These are phyloP conservation scores for Trichoderma asperellum DNA, from an alignment of 2,329 filamentous ascomycete genomes.

Conservation along the genomic window DNA sequence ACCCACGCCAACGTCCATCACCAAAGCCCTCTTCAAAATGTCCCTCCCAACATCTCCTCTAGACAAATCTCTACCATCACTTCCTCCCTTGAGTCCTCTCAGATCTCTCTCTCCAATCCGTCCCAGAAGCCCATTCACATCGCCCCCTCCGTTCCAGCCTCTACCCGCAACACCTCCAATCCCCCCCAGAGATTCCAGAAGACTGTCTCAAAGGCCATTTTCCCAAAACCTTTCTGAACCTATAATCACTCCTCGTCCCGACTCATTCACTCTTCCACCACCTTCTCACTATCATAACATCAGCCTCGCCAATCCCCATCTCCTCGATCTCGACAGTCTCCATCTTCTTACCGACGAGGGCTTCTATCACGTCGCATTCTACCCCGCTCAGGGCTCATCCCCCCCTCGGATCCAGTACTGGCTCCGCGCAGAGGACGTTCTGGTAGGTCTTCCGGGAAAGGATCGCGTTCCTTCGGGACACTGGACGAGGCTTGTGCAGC, in stretches of 20 bases:
- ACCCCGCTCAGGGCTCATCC: not conserved
- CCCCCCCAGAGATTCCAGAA: not conserved
- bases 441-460: constrained; percentile 25
- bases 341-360: not conserved
- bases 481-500: constrained; percentile 29
- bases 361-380: not conserved
- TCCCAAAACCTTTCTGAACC: not conserved
- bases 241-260: not conserved
- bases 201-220: not conserved
- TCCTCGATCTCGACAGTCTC: not conserved
- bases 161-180: not conserved
- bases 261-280: constrained; percentile 21
- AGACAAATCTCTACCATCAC: not conserved
- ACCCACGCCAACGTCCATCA: not conserved
- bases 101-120: not conserved
- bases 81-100: not conserved
- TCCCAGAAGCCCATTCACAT: not conserved
- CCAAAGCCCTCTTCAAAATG: not conserved
- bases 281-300: not conserved
- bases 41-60: not conserved
- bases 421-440: constrained; percentile 26
- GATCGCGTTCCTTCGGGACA: constrained; percentile 28
- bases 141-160: not conserved
- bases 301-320: not conserved
- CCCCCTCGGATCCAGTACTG: constrained; percentile 29